Percentiles rank a stretch among this genome's conserved stretches.
These are phyloP conservation scores for Mortierella sp. DNA, from an alignment of 371 early-diverging fungal genomes.

Conservation along the genomic window DNA sequence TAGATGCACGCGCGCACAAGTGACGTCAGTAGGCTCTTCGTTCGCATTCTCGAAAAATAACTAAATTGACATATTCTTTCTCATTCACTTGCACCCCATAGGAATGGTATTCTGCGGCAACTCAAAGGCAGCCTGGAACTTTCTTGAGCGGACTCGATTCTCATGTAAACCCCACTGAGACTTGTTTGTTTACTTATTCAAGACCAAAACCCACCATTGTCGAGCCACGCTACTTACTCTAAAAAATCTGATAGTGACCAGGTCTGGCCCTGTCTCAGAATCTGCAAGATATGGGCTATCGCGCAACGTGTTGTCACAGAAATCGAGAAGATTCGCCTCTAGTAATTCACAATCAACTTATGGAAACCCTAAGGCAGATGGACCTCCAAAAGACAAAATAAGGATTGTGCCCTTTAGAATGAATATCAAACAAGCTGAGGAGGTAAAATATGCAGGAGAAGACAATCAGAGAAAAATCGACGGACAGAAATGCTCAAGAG, in stretches of 20 bases:
- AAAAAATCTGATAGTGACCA: neutral
- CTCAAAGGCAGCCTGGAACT: conserved; percentile 15
- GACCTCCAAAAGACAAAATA: conserved; percentile 63
- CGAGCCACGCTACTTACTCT: neutral
- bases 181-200: neutral
- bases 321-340: conserved; percentile 17
- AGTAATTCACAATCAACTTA: conserved; percentile 18
- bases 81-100: neutral
- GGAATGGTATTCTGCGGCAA: conserved; percentile 27
- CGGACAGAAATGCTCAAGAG: neutral
- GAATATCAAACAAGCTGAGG: conserved; percentile 68
- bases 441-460: conserved; percentile 43
- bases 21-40: neutral
- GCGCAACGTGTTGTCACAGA: neutral
- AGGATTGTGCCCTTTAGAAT: conserved; percentile 68
- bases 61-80: neutral
- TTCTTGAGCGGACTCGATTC: conserved; percentile 19
- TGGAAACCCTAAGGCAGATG: conserved; percentile 36
- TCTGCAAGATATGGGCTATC: neutral
- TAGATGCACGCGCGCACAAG: neutral
- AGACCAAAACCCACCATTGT: neutral
- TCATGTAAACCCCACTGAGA: conserved; percentile 9
- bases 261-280: neutral
- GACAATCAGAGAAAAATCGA: neutral
- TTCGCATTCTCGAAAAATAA: neutral